Conservation (phyloP, 2,329 filamentous ascomycete genomes). For the Hypocreales sp. region DNA sequence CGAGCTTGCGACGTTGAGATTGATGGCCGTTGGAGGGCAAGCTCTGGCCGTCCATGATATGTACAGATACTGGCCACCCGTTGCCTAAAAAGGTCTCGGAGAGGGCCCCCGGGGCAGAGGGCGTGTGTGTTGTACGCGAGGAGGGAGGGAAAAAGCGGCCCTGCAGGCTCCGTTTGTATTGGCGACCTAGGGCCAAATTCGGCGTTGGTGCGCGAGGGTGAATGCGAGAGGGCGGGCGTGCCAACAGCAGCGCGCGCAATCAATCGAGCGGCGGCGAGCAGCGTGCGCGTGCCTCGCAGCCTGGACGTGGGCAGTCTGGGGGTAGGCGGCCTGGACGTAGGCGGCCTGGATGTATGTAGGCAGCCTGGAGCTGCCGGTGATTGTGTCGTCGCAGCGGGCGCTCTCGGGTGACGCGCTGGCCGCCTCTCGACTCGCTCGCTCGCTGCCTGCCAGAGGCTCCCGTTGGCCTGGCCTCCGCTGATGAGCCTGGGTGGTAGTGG, state of each 20-base stretch:
- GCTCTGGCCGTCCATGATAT: slow-evolving; percentile 33
- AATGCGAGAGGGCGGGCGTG: slow-evolving; percentile 5
- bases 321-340: too few species aligned
- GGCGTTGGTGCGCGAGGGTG: slow-evolving; percentile 2
- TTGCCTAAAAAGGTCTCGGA: slow-evolving; percentile 10
- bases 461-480: too few species aligned
- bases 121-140: slow-evolving; percentile 6
- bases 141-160: slow-evolving; percentile 4
- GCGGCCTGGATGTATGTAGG: not conserved
- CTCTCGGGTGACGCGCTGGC: slow-evolving; percentile 1
- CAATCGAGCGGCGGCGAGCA: too few species aligned
- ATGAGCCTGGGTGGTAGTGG: too few species aligned
- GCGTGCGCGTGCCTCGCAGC: too few species aligned
- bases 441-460: too few species aligned
- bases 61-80: slow-evolving; percentile 9
- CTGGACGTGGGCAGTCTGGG: too few species aligned
- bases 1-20: slow-evolving; percentile 44
- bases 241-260: not conserved
- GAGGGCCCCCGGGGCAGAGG: slow-evolving; percentile 3
- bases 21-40: slow-evolving; percentile 27
- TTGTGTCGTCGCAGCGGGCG: not conserved
- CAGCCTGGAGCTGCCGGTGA: not conserved
- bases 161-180: slow-evolving; percentile 4
- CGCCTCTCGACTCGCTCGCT: too few species aligned
- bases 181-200: not conserved